Conservation (phyloP, 2,329 filamentous ascomycete genomes). For the Trichoderma polysporum region DNA sequence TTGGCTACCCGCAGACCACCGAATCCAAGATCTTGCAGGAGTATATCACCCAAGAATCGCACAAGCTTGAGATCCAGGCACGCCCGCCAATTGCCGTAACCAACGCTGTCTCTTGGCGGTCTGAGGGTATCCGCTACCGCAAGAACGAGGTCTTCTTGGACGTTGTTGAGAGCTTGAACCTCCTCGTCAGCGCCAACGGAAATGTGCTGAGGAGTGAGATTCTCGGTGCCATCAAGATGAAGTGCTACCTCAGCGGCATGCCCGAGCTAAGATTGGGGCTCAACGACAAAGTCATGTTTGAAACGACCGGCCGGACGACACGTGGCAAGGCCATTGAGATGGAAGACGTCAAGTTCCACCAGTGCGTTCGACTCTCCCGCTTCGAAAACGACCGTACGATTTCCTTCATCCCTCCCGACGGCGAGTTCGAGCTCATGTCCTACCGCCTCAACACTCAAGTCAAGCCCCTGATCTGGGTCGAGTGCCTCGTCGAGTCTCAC, state of each 20-base stretch:
- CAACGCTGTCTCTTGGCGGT: slow-evolving; percentile 97
- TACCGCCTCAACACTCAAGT: slow-evolving; percentile 98
- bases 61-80: slow-evolving; percentile 96
- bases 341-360: slow-evolving; percentile 99
- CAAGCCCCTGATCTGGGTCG: slow-evolving; percentile 98
- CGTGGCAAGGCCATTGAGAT: slow-evolving; percentile 97
- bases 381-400: slow-evolving; percentile 99
- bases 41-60: slow-evolving; percentile 98
- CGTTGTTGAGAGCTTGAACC: slow-evolving; percentile 93
- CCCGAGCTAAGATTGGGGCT: slow-evolving; percentile 89
- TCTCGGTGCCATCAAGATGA: slow-evolving; percentile 97
- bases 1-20: slow-evolving; percentile 97
- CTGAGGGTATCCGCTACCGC: slow-evolving; percentile 94
- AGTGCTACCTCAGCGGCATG: slow-evolving; percentile 98
- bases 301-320: slow-evolving; percentile 91
- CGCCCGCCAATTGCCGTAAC: slow-evolving; percentile 96
- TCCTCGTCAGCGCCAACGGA: slow-evolving; percentile 89
- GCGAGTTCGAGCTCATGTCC: slow-evolving; percentile 99
- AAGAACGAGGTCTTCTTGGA: slow-evolving; percentile 99
- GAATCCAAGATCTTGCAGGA: slow-evolving; percentile 98
- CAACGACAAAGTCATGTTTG: slow-evolving; percentile 99
- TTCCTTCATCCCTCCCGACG: slow-evolving; percentile 96
- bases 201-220: slow-evolving; percentile 97
- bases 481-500: slow-evolving; percentile 95
- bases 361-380: slow-evolving; percentile 90